Base-by-base conservation (phyloP, 2,329 filamentous ascomycete species). In the Colletotrichum incanum region DNA sequence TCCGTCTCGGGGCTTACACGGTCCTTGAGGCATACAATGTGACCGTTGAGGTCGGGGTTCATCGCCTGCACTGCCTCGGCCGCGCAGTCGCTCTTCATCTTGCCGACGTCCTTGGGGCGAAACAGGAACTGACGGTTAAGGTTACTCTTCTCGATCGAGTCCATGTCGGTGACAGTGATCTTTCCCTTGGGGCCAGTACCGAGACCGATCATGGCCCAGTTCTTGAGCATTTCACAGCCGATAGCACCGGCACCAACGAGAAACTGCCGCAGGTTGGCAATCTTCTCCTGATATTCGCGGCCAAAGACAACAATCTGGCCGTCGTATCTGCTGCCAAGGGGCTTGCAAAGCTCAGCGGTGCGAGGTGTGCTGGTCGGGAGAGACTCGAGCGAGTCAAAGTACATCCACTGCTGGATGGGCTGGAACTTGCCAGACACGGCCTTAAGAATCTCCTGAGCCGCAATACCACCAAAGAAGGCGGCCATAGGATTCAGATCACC, bases 141-240 rank as follows among this genome's bases (percentile, higher is more conserved):
- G 81, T 99, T 99, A 86, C 96, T 98, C 90, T 96, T 98, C 85
- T 99, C 96, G 77, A 99, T 99, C 66, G 95, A 95, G 80, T 99
- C 96, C 91, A 98, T 98, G 81, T 99, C 96, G 18, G 97, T 98
- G 61, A 99, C 93, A 71, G 87, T 94, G 78, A 99, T 97, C 82
- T 93, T 93, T 78, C 96, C 96, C 60, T 95, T 90, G 3, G 94
- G 94, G 5, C 96, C 96, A 56, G 93, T 94, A 55, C 93, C 96
- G 39, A 99, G 87, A 76, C 96, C 96, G 81, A 98, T 97, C 95
- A 99, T 97, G 45, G 97, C 96, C 95, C 96, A 99, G 83, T 98
- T 98, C 90, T 99, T 99, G 76, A 99, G 86, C 93, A 98, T 99
- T 81, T 99, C 96, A 79, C 96, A 99, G 56, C 96, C 96, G 81